Evolutionary conservation across 2,329 filamentous ascomycete species (phyloP).

Genomic region (Dactylonectria estremocensis): DNA sequence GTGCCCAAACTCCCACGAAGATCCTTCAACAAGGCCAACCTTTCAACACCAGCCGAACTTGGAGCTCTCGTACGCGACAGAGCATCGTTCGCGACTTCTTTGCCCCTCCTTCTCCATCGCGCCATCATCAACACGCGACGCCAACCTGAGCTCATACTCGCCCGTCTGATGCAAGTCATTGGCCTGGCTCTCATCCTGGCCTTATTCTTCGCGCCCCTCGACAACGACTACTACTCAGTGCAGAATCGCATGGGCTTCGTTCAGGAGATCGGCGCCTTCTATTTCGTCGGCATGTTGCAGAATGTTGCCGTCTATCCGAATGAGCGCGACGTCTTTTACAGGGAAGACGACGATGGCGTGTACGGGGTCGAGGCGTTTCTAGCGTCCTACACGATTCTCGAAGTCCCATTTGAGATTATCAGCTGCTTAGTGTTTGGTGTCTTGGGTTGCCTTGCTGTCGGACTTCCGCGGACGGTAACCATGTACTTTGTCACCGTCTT

Average conservation of each 20-base stretch:
- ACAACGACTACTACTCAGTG: constrained; percentile 77
- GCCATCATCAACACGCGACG: constrained; percentile 79
- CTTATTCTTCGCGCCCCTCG: constrained; percentile 80
- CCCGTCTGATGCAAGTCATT: constrained; percentile 77
- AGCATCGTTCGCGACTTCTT: constrained; percentile 73
- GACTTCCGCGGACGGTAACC: constrained; percentile 72
- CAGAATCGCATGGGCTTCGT: constrained; percentile 83
- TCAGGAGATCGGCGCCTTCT: constrained; percentile 79
- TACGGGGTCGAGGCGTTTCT: constrained; percentile 82
- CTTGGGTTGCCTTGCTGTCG: constrained; percentile 75
- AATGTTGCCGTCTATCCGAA: constrained; percentile 82
- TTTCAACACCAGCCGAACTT: constrained; percentile 80
- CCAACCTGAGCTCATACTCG: constrained; percentile 75
- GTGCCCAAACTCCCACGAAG: constrained; percentile 52
- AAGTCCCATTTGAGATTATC: constrained; percentile 80
- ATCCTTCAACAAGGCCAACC: constrained; percentile 59
- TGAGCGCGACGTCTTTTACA: constrained; percentile 83
- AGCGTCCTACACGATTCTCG: constrained; percentile 77
- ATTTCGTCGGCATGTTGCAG: constrained; percentile 85
- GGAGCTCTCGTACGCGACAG: constrained; percentile 77
- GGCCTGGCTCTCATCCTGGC: constrained; percentile 75
- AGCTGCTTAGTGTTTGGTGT: constrained; percentile 77
- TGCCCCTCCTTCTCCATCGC: constrained; percentile 78
- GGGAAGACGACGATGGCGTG: constrained; percentile 81
- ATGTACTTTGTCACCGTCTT: constrained; percentile 80